Base-by-base conservation (phyloP, 805 yeast species). In the Wickerhamomyces rabaulensis region DNA sequence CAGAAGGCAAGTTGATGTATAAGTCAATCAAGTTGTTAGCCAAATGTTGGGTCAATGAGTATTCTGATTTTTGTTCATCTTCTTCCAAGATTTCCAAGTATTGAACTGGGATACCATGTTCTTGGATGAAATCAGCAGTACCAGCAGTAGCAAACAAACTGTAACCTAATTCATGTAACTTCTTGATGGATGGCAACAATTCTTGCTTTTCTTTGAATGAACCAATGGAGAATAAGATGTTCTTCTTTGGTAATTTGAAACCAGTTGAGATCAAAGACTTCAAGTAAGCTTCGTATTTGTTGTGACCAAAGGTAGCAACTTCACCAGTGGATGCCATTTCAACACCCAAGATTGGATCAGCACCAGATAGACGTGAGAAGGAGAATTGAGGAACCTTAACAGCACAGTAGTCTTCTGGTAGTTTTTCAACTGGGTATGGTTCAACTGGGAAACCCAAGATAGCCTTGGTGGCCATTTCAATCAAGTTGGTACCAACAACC, bases 241-340 rank as follows among this genome's bases (percentile, higher is more conserved):
- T 94, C 75, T 90, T 91, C 80, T 87, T 87, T 60, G 99, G 99
- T 53, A 92, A 72, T 62, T 82, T 83, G 82, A 94, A 90, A 17
- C 99, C 99, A 46, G 97, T 90, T 13, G 99, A 89, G 49, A 94
- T 76, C 68, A 94, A 76, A 26, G 97, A 86, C 73, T 94, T 95
- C 71, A 94, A 70, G 73, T 94, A 94, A 20, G 99, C 99, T 73
- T 95, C 99, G 64, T 90, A 91, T 70, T 92, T 92, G 75, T 91
- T 84, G 63, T 78, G 89, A 62, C 99, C 99, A 64, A 94, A 92
- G 53, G 95, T 80, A 42, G 99, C 99, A 63, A 91, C 97, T 69
- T 90, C 98, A 77, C 98, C 98, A 52, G 98, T 92, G 26, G 97
- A 92, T 17, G 98, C 97, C 98, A 92, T 92, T 72, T 92, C 98